These are phyloP conservation scores for Evansstolkia leycettana DNA, from an alignment of 495 filamentous ascomycete species.

Conservation along the genomic window DNA sequence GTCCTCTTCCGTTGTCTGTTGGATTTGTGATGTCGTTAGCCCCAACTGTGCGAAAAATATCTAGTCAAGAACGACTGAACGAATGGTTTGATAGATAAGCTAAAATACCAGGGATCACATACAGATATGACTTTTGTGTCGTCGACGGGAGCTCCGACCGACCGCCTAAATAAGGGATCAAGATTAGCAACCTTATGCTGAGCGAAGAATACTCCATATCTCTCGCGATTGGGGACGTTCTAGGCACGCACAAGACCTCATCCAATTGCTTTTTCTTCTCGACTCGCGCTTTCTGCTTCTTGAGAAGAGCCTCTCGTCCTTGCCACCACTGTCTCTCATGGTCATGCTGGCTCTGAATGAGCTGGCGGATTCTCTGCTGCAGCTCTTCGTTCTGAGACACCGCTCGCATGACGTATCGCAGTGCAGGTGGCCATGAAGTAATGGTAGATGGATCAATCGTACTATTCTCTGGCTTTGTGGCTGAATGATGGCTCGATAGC, in stretches of 20 bases:
- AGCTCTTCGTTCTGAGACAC: slow-evolving; percentile 37
- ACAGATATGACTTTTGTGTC: slow-evolving; percentile 19
- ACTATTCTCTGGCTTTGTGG: neutral
- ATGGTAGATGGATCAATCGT: slow-evolving; percentile 42
- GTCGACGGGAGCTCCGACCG: slow-evolving; percentile 28
- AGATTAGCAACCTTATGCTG: neutral
- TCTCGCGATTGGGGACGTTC: neutral
- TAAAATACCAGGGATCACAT: slow-evolving; percentile 5
- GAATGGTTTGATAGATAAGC: neutral
- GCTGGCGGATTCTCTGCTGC: slow-evolving; percentile 28
- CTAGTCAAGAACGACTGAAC: neutral
- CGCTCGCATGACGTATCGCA: slow-evolving; percentile 49
- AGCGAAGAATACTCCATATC: neutral
- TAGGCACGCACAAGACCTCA: slow-evolving; percentile 26
- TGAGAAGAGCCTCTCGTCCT: slow-evolving; percentile 36
- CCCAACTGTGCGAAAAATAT: neutral
- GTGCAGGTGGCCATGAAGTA: slow-evolving; percentile 50
- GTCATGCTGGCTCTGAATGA: slow-evolving; percentile 51
- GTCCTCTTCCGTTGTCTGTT: slow-evolving; percentile 31
- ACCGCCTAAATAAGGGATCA: slow-evolving; percentile 14
- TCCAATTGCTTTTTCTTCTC: slow-evolving; percentile 43
- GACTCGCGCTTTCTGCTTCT: slow-evolving; percentile 33
- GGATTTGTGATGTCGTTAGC: neutral
- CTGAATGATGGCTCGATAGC: neutral
- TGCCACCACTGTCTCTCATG: slow-evolving; percentile 57